Evolutionary conservation across 768 basidiomycete species (phyloP).

Genomic region (Auricularia heimuer): DNA sequence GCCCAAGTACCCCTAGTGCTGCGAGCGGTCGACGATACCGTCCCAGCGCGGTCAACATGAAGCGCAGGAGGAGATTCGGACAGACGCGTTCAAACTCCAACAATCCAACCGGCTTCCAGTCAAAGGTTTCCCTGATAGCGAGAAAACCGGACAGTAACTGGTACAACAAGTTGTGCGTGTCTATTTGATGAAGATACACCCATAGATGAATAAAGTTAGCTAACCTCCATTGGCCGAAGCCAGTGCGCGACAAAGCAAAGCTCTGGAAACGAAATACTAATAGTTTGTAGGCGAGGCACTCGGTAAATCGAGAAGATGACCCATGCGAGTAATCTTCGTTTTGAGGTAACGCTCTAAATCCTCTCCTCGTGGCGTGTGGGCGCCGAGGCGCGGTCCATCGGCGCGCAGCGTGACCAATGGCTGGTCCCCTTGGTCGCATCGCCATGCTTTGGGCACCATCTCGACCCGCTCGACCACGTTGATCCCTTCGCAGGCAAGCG

Average conservation of each 20-base stretch:
- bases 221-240: too few species aligned
- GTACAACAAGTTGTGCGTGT: too few species aligned
- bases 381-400: slow-evolving; percentile 77
- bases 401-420: slow-evolving; percentile 18
- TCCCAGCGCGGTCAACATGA: background rate
- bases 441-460: slow-evolving; percentile 93
- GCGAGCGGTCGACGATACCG: background rate
- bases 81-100: background rate
- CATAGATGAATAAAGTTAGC: too few species aligned
- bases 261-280: background rate
- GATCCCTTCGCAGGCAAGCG: slow-evolving; percentile 77
- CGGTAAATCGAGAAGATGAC: slow-evolving; percentile 67
- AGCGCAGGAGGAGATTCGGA: background rate
- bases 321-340: slow-evolving; percentile 96
- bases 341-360: slow-evolving; percentile 92
- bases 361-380: slow-evolving; percentile 61
- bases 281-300: background rate
- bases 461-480: slow-evolving; percentile 73
- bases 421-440: slow-evolving; percentile 30
- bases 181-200: too few species aligned
- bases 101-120: too few species aligned
- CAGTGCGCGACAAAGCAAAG: too few species aligned
- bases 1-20: background rate
- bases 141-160: too few species aligned
- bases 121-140: too few species aligned